Evolutionary conservation across 2,329 filamentous ascomycete genomes (phyloP).

Genomic region (Emydomyces testavorans): DNA sequence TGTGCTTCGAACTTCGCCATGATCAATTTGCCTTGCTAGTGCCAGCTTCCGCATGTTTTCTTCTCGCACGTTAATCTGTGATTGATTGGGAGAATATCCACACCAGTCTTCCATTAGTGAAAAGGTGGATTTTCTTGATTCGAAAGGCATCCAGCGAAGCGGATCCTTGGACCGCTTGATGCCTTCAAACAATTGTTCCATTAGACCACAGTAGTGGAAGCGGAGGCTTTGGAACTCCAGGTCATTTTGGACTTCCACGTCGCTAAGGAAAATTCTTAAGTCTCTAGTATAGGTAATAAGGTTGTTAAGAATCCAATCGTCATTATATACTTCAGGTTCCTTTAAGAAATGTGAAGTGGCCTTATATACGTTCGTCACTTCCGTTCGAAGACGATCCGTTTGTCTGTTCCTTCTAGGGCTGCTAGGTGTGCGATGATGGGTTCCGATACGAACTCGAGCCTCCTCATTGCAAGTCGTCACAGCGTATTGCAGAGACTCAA

Average conservation of each 20-base stretch:
- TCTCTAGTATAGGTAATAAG: constrained; percentile 84
- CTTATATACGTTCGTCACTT: constrained; percentile 93
- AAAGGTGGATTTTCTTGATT: constrained; percentile 88
- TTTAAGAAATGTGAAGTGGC: constrained; percentile 82
- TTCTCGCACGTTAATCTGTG: constrained; percentile 67
- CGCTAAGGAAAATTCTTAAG: constrained; percentile 85
- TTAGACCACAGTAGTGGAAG: constrained; percentile 84
- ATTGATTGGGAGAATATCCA: constrained; percentile 85
- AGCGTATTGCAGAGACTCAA: constrained; percentile 80
- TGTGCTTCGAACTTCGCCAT: constrained; percentile 62
- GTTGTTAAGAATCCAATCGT: constrained; percentile 84
- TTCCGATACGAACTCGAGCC: constrained; percentile 62
- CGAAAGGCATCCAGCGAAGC: constrained; percentile 92
- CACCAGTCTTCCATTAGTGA: constrained; percentile 99
- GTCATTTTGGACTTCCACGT: constrained; percentile 86
- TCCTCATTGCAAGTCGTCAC: constrained; percentile 81
- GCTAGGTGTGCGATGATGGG: constrained; percentile 72
- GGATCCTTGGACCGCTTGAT: constrained; percentile 77
- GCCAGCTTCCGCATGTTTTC: constrained; percentile 78
- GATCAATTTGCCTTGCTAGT: constrained; percentile 61
- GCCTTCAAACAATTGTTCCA: constrained; percentile 85
- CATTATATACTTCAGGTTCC: constrained; percentile 63
- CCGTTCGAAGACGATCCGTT: constrained; percentile 78
- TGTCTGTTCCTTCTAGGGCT: constrained; percentile 68
- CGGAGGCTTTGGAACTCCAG: constrained; percentile 87